Percentiles rank a stretch among this genome's conserved stretches.
These are phyloP conservation scores for Fusarium metavorans DNA, from an alignment of 2,329 filamentous ascomycete species.

Conservation along the genomic window DNA sequence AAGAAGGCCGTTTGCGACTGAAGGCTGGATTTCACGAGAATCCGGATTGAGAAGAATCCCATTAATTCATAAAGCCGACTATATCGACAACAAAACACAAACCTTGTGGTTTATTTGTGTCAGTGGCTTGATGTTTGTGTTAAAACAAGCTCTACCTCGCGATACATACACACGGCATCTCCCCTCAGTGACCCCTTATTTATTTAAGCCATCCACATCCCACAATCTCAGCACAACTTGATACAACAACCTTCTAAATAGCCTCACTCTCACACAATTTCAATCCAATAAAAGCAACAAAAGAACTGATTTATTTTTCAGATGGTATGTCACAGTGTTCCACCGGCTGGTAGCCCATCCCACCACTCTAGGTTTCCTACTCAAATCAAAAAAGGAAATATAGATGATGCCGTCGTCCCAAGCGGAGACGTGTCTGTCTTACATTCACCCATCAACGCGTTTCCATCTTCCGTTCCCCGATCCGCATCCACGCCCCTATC, in stretches of 20 bases:
- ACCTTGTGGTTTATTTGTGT: background rate
- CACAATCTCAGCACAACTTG: background rate
- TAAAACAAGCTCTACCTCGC: background rate
- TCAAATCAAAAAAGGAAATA: slow-evolving; percentile 32
- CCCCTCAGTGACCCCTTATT: background rate
- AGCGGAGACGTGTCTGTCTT: slow-evolving; percentile 21
- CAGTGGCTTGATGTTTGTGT: background rate
- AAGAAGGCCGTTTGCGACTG: background rate
- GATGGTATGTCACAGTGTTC: slow-evolving; percentile 28
- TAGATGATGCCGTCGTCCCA: slow-evolving; percentile 27
- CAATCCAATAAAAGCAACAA: slow-evolving; percentile 9
- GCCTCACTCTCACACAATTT: background rate
- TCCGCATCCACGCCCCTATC: background rate
- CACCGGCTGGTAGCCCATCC: slow-evolving; percentile 25
- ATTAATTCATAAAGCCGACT: background rate
- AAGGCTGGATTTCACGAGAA: background rate
- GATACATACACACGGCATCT: background rate
- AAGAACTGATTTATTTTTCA: slow-evolving; percentile 25
- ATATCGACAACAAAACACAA: background rate
- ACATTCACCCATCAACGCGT: slow-evolving; percentile 11
- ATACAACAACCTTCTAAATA: background rate
- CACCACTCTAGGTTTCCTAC: slow-evolving; percentile 15
- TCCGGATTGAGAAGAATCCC: background rate
- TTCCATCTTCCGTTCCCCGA: slow-evolving; percentile 3
- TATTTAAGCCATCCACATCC: background rate